A percentile compares a stretch with the other conserved stretches of the same genome.
phyloP scores from a whole-genome alignment of 192 early-diverging fungal species.

The Coemansia sp. region DNA sequence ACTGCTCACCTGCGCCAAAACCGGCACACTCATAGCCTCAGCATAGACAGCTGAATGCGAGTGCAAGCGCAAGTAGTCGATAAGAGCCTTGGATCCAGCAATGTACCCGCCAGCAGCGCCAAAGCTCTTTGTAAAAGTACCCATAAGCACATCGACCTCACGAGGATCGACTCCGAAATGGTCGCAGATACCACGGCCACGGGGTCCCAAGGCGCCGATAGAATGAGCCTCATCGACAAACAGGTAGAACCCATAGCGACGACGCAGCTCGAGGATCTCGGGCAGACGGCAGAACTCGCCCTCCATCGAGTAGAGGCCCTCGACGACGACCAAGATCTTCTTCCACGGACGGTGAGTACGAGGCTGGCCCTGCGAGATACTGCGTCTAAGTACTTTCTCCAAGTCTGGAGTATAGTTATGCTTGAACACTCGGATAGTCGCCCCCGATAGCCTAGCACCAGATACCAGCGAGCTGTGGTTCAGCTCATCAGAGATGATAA shows the following conservation, averaged over 20 bases:
- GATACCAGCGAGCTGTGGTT: slow-evolving; percentile 95
- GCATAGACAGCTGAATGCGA: slow-evolving; percentile 87
- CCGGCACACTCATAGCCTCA: slow-evolving; percentile 82
- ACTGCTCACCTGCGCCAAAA: slow-evolving; percentile 87
- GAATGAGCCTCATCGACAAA: slow-evolving; percentile 98
- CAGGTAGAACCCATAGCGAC: slow-evolving; percentile 92
- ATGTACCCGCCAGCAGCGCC: slow-evolving; percentile 97
- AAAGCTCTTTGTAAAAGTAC: slow-evolving; percentile 97
- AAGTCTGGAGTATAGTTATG: slow-evolving; percentile 87
- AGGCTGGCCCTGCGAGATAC: slow-evolving; percentile 94
- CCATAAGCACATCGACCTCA: slow-evolving; percentile 94
- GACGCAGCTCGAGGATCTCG: slow-evolving; percentile 83
- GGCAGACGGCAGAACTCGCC: slow-evolving; percentile 88
- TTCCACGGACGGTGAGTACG: slow-evolving; percentile 98
- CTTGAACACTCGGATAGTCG: slow-evolving; percentile 88
- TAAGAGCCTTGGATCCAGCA: slow-evolving; percentile 67
- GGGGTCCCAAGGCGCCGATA: slow-evolving; percentile 90
- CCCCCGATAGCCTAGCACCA: slow-evolving; percentile 89
- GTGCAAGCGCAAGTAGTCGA: slow-evolving; percentile 78
- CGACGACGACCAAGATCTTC: slow-evolving; percentile 96
- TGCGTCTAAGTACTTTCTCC: slow-evolving; percentile 76
- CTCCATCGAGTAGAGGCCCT: slow-evolving; percentile 98
- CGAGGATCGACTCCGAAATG: slow-evolving; percentile 88
- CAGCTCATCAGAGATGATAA: slow-evolving; percentile 94
- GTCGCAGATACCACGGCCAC: slow-evolving; percentile 95